Evolutionary conservation across 2,329 filamentous ascomycete species (phyloP).

Genomic region (Apiospora kogelbergensis): DNA sequence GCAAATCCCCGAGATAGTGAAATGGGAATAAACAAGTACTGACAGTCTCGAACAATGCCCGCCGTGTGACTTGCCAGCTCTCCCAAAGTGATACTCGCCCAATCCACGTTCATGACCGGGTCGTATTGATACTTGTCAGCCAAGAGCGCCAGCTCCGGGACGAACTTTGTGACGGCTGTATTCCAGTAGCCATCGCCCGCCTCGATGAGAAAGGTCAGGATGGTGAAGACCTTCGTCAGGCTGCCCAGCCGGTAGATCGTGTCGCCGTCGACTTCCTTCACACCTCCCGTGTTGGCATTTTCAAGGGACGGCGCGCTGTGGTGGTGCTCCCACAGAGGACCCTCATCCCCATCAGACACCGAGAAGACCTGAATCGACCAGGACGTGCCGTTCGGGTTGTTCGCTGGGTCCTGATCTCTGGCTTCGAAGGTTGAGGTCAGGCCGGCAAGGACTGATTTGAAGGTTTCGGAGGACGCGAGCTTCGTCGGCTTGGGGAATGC

Average conservation of each 20-base stretch:
- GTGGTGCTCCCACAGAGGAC: conserved; percentile 27
- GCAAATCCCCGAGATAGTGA: too few species aligned
- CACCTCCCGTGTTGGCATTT: conserved; percentile 17
- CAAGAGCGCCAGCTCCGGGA: conserved; percentile 26
- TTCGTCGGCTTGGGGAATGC: conserved; percentile 33
- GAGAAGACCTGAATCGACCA: conserved; percentile 36
- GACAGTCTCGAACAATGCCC: conserved; percentile 31
- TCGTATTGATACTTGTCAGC: conserved; percentile 17
- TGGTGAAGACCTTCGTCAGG: conserved; percentile 33
- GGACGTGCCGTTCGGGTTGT: conserved; percentile 32
- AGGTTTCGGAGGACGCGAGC: conserved; percentile 26
- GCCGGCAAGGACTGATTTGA: conserved; percentile 30
- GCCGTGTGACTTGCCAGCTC: conserved; percentile 30
- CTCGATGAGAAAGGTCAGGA: conserved; percentile 29
- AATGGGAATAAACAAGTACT: conserved; percentile 10
- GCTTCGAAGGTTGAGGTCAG: conserved; percentile 30
- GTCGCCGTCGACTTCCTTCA: conserved; percentile 20
- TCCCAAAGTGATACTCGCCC: conserved; percentile 27
- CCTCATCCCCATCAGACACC: conserved; percentile 19
- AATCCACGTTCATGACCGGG: conserved; percentile 24
- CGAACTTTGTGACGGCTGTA: conserved; percentile 18
- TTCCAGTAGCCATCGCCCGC: conserved; percentile 29
- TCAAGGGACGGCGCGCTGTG: conserved; percentile 24
- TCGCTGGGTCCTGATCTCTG: conserved; percentile 21
- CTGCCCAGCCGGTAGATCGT: conserved; percentile 32